Conservation (phyloP, 345 rosid species). For the Populus tremula region DNA sequence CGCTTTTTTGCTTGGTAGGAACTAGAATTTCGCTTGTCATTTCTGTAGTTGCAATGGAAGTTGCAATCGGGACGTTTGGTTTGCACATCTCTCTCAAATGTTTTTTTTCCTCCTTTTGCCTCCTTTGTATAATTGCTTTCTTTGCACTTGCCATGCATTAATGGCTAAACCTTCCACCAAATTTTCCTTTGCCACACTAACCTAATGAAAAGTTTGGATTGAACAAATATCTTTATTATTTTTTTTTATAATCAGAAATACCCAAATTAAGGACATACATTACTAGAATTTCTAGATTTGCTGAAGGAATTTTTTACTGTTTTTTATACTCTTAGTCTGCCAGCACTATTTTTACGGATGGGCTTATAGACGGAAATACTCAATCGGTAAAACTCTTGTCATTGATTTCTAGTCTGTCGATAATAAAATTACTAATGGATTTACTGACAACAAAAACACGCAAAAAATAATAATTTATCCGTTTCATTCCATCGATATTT, state of each 20-base stretch:
- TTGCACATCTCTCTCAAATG: slow-evolving; percentile 1
- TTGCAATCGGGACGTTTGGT: slow-evolving; percentile 3
- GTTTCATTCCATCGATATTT: too few relatives aligned
- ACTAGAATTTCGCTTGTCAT: background rate
- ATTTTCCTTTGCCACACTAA: background rate
- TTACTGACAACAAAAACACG: too few relatives aligned
- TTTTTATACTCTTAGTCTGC: too few relatives aligned
- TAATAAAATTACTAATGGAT: too few relatives aligned
- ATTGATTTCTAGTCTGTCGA: accelerated
- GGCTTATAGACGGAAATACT: accelerated
- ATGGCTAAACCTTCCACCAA: background rate
- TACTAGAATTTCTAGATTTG: too few relatives aligned
- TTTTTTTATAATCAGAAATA: too few relatives aligned
- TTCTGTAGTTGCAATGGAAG: background rate
- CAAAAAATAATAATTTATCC: too few relatives aligned
- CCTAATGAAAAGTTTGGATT: background rate
- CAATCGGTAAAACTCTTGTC: accelerated
- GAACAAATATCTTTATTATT: background rate
- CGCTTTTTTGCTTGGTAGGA: background rate
- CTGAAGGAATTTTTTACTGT: too few relatives aligned
- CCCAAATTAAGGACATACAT: too few relatives aligned
- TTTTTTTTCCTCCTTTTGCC: background rate
- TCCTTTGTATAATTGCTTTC: background rate
- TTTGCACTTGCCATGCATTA: background rate
- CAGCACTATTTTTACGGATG: too few relatives aligned